Evolutionary conservation across 2,329 filamentous ascomycete genomes (phyloP), one percentile per base, ranked within the genome.

Genomic region (Aspergillus pseudoglaucus): DNA sequence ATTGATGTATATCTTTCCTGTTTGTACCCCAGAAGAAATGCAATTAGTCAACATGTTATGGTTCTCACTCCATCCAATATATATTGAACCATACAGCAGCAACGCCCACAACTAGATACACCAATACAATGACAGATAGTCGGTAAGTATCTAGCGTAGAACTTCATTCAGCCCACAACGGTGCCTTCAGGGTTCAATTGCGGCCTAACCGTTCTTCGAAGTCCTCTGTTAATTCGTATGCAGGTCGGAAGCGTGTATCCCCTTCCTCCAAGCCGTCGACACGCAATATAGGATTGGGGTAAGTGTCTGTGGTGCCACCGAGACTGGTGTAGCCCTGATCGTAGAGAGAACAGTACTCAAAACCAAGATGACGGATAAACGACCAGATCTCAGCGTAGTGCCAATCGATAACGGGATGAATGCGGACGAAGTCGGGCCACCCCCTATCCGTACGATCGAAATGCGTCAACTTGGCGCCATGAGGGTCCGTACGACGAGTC

Each of bases 331-430:
- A 96, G 8, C 91, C 91, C 55, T 76, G 75, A 65, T 96, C 89
- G 67, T 98, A 98, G 22, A 98, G 75, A 9, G 76, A 72, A 67
- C 93, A 97, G 64, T 95, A 98, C 4, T 84, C 83, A 23, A 97
- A 83, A 1, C 82, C 77, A 25, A 97, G 72, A 60, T 87, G 83
- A 25, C 60, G 62, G 77, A 88, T 75, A 63, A 94, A 90, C 15
- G 84, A 82, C 93, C 93, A 97, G 46, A 97, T 91, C 67, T 97
- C 91, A 9, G 82, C 81, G 68, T 96, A 95, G 66, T 93, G 88
- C 93, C 93, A 98, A 69, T 98, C 93, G 62, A 98, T 90, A 8
- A 98, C 87, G 0, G 93, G 91, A 68, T 98, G 90, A 51, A 97
- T 78, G 49, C 93, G 82, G 84, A 97, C 90, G 62, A 97, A 95